phyloP scores from a whole-genome alignment of 305 asterid species.

The Fraxinus angustifolia region DNA sequence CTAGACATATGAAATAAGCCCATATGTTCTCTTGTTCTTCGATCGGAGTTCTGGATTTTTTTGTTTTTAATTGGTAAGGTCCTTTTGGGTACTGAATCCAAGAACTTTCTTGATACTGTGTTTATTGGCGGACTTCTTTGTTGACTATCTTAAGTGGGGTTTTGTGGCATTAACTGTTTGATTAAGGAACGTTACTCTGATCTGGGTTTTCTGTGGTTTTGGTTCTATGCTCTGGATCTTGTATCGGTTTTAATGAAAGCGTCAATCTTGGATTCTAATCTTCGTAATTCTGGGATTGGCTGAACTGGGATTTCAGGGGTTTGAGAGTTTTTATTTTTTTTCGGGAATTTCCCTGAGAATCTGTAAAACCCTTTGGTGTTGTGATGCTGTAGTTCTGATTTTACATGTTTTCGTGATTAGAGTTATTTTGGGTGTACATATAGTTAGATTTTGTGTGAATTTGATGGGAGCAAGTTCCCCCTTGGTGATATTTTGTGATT shows the following conservation, averaged over 20 bases:
- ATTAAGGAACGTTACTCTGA: constrained; percentile 28
- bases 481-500: constrained; percentile 40
- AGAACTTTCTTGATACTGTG: constrained; percentile 25
- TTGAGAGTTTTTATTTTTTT: constrained; percentile 11
- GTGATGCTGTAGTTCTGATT: constrained; percentile 21
- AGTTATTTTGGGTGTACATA: constrained; percentile 34
- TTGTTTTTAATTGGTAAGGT: constrained; percentile 14
- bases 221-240: constrained; percentile 50
- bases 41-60: constrained; percentile 39
- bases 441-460: constrained; percentile 34
- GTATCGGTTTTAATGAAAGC: constrained; percentile 41
- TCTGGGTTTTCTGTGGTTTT: constrained; percentile 27
- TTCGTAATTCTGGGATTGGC: constrained; percentile 73
- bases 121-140: constrained; percentile 23
- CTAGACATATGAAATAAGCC: constrained; percentile 34
- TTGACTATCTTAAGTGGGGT: background rate
- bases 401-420: constrained; percentile 14
- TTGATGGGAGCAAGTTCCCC: constrained; percentile 29
- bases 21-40: constrained; percentile 30
- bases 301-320: constrained; percentile 36
- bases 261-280: constrained; percentile 42
- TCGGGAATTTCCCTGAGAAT: background rate
- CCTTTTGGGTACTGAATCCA: constrained; percentile 18
- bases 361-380: background rate
- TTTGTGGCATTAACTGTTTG: constrained; percentile 35